Evolutionary conservation across 2,329 filamentous ascomycete genomes (phyloP).

Genomic region (Monilinia polystroma): DNA sequence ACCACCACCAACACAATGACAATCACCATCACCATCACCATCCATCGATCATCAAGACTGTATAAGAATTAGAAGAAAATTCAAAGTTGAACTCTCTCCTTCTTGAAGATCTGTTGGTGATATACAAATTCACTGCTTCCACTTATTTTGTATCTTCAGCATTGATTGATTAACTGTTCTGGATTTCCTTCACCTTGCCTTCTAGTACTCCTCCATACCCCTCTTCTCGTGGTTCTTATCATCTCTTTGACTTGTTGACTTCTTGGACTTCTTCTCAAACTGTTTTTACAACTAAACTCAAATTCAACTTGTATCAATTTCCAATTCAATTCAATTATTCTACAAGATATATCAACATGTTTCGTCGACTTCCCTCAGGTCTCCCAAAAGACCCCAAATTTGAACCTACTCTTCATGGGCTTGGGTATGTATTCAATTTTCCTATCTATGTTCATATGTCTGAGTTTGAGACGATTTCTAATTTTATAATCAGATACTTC

Average conservation of each 20-base stretch:
- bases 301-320: neutral
- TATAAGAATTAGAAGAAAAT: neutral
- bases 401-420: conserved; percentile 60
- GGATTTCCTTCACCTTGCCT: neutral
- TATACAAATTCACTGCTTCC: neutral
- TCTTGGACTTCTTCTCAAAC: neutral
- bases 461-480: conserved; percentile 21
- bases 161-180: neutral
- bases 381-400: conserved; percentile 71
- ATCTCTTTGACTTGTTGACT: neutral
- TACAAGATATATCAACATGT: conserved; percentile 56
- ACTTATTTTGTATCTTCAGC: neutral
- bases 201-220: neutral
- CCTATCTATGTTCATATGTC: conserved; percentile 26
- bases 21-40: neutral
- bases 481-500: conserved; percentile 54
- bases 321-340: neutral
- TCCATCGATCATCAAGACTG: neutral
- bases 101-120: neutral
- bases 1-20: neutral
- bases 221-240: neutral
- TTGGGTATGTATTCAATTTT: conserved; percentile 58
- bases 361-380: conserved; percentile 64
- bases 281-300: neutral
- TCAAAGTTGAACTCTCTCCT: neutral